These are phyloP conservation scores for Aspergillus ibericus DNA, from an alignment of 2,329 filamentous ascomycete genomes.

Conservation along the genomic window DNA sequence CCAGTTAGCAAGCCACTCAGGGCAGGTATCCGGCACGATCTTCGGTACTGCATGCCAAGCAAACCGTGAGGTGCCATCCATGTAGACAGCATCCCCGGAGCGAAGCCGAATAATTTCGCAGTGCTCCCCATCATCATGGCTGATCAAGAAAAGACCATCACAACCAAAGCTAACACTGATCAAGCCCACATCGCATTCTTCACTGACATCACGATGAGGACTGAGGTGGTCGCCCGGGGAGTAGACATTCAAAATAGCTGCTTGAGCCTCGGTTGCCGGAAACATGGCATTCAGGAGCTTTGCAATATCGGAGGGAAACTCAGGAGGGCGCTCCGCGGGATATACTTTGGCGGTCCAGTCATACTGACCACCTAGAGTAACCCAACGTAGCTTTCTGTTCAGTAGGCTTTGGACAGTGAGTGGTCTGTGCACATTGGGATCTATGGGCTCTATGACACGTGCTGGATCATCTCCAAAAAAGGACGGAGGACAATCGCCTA, in stretches of 20 bases:
- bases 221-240: constrained; percentile 86
- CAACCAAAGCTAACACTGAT: constrained; percentile 88
- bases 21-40: constrained; percentile 77
- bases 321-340: constrained; percentile 64
- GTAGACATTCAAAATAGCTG: constrained; percentile 93
- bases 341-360: constrained; percentile 91
- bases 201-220: constrained; percentile 91
- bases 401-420: constrained; percentile 70
- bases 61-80: constrained; percentile 77
- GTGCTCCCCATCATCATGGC: constrained; percentile 55
- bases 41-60: constrained; percentile 96
- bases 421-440: constrained; percentile 71
- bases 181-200: constrained; percentile 73
- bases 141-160: constrained; percentile 83
- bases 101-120: constrained; percentile 62
- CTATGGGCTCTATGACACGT: constrained; percentile 57
- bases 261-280: constrained; percentile 74
- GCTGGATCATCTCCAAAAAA: constrained; percentile 56
- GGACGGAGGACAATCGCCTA: constrained; percentile 27
- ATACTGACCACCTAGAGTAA: constrained; percentile 92
- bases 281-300: constrained; percentile 69
- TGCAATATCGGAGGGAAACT: constrained; percentile 73
- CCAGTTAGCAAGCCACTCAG: constrained; percentile 72
- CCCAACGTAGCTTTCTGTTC: constrained; percentile 82
- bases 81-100: constrained; percentile 88